Evolutionary conservation across 345 rosid genomes (phyloP).

Genomic region (Hirschfeldia incana): DNA sequence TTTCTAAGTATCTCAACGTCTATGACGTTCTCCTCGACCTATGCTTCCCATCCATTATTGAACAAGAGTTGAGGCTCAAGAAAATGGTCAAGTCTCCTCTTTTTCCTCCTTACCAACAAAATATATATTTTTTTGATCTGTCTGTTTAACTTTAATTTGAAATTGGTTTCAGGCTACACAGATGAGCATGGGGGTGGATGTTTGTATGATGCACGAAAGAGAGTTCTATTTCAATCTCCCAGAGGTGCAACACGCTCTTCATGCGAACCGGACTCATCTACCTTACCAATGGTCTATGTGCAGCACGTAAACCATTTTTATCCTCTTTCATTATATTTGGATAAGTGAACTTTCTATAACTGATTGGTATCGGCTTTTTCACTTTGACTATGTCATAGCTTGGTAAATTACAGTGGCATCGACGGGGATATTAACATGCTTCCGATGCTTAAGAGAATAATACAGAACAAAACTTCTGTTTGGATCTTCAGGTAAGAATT

Average conservation of each 20-base stretch:
- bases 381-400: background rate
- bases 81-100: slow-evolving; percentile 49
- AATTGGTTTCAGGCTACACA: slow-evolving; percentile 58
- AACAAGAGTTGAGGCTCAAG: slow-evolving; percentile 73
- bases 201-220: slow-evolving; percentile 72
- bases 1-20: slow-evolving; percentile 51
- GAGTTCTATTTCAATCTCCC: slow-evolving; percentile 75
- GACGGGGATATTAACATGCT: background rate
- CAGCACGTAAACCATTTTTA: slow-evolving; percentile 46
- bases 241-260: slow-evolving; percentile 90
- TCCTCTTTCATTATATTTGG: background rate
- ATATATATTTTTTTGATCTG: background rate
- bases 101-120: background rate
- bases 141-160: background rate
- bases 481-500: background rate
- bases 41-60: slow-evolving; percentile 70
- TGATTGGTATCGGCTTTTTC: background rate
- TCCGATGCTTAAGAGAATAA: background rate
- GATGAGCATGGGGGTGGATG: slow-evolving; percentile 76
- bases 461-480: background rate
- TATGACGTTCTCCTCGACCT: slow-evolving; percentile 80
- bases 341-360: background rate
- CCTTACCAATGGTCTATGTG: slow-evolving; percentile 85
- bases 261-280: slow-evolving; percentile 70
- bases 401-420: background rate